Evolutionary conservation across 2,329 filamentous ascomycete genomes (phyloP).

Genomic region (Penicillium sclerotigenum): DNA sequence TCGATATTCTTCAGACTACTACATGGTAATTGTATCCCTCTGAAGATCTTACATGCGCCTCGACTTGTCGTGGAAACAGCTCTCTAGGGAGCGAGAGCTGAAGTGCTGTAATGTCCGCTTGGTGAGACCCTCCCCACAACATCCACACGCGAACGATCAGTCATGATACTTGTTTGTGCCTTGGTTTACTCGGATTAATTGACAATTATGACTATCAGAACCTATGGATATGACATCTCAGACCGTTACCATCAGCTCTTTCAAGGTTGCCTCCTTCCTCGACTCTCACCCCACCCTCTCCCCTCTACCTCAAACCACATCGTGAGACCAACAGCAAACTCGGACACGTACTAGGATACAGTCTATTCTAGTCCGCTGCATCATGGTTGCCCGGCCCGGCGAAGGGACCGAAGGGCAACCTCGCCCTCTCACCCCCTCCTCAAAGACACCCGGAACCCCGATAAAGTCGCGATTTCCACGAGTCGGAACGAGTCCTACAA

Average conservation of each 20-base stretch:
- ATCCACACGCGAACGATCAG: slow-evolving; percentile 15
- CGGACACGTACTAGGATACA: slow-evolving; percentile 5
- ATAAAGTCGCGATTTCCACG: slow-evolving; percentile 38
- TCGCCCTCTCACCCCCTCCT: slow-evolving; percentile 35
- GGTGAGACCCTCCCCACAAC: slow-evolving; percentile 20
- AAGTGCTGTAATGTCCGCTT: slow-evolving; percentile 28
- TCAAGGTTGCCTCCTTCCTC: slow-evolving; percentile 26
- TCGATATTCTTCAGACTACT: neutral
- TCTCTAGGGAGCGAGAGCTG: slow-evolving; percentile 25
- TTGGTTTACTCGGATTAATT: slow-evolving; percentile 9
- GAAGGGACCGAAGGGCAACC: slow-evolving; percentile 35
- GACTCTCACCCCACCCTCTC: slow-evolving; percentile 19
- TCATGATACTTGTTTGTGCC: slow-evolving; percentile 9
- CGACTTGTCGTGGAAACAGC: slow-evolving; percentile 1
- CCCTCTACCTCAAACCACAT: slow-evolving; percentile 24
- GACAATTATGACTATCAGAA: slow-evolving; percentile 16
- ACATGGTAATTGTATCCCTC: neutral
- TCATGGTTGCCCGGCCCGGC: slow-evolving; percentile 42
- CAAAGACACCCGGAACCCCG: slow-evolving; percentile 36
- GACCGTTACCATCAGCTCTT: slow-evolving; percentile 31
- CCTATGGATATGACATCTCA: slow-evolving; percentile 34
- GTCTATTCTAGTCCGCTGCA: slow-evolving; percentile 5
- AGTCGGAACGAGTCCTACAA: slow-evolving; percentile 46
- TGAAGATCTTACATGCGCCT: slow-evolving; percentile 10
- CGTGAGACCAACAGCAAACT: slow-evolving; percentile 18